These are phyloP conservation scores for Penicillium cosmopolitanum DNA, from an alignment of 495 filamentous ascomycete species.

Conservation along the genomic window DNA sequence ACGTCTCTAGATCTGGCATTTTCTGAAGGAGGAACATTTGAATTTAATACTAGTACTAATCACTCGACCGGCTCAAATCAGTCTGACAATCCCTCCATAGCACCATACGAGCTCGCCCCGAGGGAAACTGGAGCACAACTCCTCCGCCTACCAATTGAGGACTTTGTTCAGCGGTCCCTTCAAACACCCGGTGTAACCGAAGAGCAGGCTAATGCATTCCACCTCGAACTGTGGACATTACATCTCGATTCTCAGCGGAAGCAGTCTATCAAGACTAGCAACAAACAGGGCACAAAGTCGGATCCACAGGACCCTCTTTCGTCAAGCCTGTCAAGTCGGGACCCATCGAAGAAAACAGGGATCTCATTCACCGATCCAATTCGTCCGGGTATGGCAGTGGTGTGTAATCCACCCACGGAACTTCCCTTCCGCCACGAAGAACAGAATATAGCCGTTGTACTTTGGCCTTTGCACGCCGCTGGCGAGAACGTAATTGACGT, in stretches of 20 bases:
- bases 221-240: slow-evolving; percentile 11
- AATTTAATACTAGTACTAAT: too few relatives aligned
- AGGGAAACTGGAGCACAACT: slow-evolving; percentile 15
- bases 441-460: slow-evolving; percentile 10
- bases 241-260: slow-evolving; percentile 16
- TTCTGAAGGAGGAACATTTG: too few relatives aligned
- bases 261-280: background rate
- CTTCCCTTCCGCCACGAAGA: background rate
- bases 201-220: slow-evolving; percentile 14
- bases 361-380: slow-evolving; percentile 3
- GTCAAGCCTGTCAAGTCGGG: background rate
- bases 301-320: background rate
- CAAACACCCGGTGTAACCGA: slow-evolving; percentile 13
- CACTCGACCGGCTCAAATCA: too few relatives aligned
- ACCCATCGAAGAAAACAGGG: background rate
- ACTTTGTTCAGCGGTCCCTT: slow-evolving; percentile 10
- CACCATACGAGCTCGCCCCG: slow-evolving; percentile 11
- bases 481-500: background rate
- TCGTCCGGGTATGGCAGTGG: slow-evolving; percentile 5
- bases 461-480: slow-evolving; percentile 2
- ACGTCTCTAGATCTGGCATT: too few relatives aligned
- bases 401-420: background rate
- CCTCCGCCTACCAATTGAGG: slow-evolving; percentile 7
- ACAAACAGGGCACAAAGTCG: background rate
- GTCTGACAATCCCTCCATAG: slow-evolving; percentile 15